Evolutionary conservation across 345 rosid genomes (phyloP).

Genomic region (Citropsis articulata): DNA sequence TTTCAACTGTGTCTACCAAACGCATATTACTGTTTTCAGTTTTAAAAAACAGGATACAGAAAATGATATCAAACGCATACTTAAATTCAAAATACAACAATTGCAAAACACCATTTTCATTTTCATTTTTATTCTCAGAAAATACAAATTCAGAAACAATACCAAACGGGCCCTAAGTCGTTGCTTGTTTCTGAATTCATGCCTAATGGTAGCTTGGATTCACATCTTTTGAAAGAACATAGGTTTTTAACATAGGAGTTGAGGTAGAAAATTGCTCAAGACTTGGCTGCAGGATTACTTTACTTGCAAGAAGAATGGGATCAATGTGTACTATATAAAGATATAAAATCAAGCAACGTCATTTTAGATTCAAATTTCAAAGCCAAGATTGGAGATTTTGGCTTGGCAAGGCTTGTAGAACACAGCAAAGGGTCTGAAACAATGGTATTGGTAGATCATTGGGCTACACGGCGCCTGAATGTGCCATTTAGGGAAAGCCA

Average conservation of each 20-base stretch:
- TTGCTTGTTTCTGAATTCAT: conserved; percentile 17
- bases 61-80: no score
- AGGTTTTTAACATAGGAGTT: conserved; percentile 12
- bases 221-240: conserved; percentile 9
- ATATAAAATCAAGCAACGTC: conserved; percentile 26
- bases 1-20: no score
- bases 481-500: conserved; percentile 12
- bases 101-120: no score
- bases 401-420: conserved; percentile 13
- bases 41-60: no score
- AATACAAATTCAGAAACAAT: no score
- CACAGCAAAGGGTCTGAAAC: conserved; percentile 9
- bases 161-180: no score
- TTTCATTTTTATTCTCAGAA: no score
- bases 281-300: conserved; percentile 11
- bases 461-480: conserved; percentile 20
- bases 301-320: conserved; percentile 21
- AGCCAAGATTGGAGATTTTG: conserved; percentile 22
- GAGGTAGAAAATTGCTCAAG: conserved; percentile 7
- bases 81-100: no score
- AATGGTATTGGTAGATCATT: conserved; percentile 11
- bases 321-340: conserved; percentile 17
- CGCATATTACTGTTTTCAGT: no score
- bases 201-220: conserved; percentile 14
- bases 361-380: conserved; percentile 21